phyloP scores from a whole-genome alignment of 2,329 filamentous ascomycete genomes.

The Clonostachys rosea region DNA sequence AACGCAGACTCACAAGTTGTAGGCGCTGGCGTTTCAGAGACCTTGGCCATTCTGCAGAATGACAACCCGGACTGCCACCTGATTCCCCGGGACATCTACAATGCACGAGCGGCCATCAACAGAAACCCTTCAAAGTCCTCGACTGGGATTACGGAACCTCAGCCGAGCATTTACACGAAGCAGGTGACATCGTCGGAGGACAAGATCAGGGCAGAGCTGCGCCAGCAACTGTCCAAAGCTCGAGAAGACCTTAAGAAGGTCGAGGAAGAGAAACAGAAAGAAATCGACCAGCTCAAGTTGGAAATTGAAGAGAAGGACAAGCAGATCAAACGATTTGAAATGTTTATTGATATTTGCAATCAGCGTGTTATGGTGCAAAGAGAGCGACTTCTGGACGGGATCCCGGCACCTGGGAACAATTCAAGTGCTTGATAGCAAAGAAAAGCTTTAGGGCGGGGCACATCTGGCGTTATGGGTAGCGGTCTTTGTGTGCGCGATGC shows the following conservation, averaged over 20 bases:
- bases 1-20: conserved; percentile 24
- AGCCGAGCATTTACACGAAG: conserved; percentile 61
- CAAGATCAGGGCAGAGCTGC: conserved; percentile 56
- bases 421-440: not conserved
- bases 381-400: conserved; percentile 33
- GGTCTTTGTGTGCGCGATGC: too few relatives aligned
- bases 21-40: conserved; percentile 63
- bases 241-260: conserved; percentile 51
- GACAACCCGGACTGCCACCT: conserved; percentile 61
- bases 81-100: conserved; percentile 62
- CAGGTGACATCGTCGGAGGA: conserved; percentile 59
- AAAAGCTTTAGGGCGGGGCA: too few relatives aligned
- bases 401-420: not conserved
- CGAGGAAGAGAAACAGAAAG: conserved; percentile 50
- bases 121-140: conserved; percentile 60
- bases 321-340: conserved; percentile 60
- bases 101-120: conserved; percentile 62
- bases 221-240: conserved; percentile 54
- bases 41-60: conserved; percentile 60
- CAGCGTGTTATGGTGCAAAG: conserved; percentile 60
- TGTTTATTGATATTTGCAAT: conserved; percentile 68
- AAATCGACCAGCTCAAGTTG: conserved; percentile 52
- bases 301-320: conserved; percentile 60
- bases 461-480: too few relatives aligned
- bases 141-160: conserved; percentile 53